These are phyloP conservation scores for Penicillium lividum DNA, from an alignment of 495 filamentous ascomycete species.

Conservation along the genomic window DNA sequence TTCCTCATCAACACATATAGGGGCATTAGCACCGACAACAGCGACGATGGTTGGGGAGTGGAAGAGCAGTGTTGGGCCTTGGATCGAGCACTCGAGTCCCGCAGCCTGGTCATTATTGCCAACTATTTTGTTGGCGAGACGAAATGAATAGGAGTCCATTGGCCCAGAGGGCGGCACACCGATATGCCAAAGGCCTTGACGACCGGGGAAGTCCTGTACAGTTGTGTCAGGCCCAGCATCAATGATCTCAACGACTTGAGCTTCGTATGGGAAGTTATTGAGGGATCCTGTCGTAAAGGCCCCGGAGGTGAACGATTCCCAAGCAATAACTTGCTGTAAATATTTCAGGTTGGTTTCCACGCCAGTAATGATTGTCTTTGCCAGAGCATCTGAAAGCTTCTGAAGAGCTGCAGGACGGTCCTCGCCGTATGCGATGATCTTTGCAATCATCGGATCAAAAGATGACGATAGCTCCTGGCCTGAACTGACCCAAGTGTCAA, in stretches of 20 bases:
- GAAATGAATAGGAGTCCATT: constrained; percentile 14
- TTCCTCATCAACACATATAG: constrained; percentile 7
- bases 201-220: constrained; percentile 15
- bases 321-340: constrained; percentile 54
- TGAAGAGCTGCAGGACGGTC: constrained; percentile 73
- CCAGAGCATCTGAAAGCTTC: constrained; percentile 69
- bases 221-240: constrained; percentile 7
- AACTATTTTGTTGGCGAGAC: constrained; percentile 12
- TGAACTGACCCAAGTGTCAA: constrained; percentile 80
- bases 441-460: constrained; percentile 95
- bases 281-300: constrained; percentile 8
- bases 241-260: constrained; percentile 8
- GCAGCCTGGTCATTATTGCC: constrained; percentile 9
- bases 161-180: constrained; percentile 12
- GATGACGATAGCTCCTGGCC: constrained; percentile 81
- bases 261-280: constrained; percentile 5
- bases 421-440: constrained; percentile 78
- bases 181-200: constrained; percentile 14
- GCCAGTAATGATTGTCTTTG: constrained; percentile 80
- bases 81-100: constrained; percentile 9
- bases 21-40: constrained; percentile 9
- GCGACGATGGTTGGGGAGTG: constrained; percentile 4
- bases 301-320: constrained; percentile 9
- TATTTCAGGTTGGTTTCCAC: constrained; percentile 88
- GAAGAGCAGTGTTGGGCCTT: constrained; percentile 9